These are phyloP conservation scores for Hypoxylon sp. DNA, from an alignment of 2,329 filamentous ascomycete genomes.

Conservation along the genomic window DNA sequence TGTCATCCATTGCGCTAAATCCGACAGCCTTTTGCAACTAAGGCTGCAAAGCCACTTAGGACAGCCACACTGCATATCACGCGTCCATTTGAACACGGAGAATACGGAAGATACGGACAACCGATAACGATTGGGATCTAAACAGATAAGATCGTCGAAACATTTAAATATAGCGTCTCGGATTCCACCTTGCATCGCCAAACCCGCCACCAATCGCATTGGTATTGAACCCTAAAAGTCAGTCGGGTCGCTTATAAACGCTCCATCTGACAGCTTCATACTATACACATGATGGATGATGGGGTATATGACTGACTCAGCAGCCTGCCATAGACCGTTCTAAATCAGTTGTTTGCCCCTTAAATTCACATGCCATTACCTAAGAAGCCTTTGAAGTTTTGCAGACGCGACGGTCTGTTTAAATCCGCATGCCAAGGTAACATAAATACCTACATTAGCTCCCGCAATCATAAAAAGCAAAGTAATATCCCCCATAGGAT, in stretches of 20 bases:
- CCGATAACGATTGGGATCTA: conserved; percentile 10
- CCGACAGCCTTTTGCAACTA: conserved; percentile 7
- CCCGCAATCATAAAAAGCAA: no score
- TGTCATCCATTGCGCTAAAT: conserved; percentile 1
- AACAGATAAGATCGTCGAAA: neutral
- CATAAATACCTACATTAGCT: neutral
- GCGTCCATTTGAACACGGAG: neutral
- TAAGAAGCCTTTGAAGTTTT: neutral
- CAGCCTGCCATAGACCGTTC: no score
- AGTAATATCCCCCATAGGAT: neutral
- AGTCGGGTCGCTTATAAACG: no score
- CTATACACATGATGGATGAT: neutral
- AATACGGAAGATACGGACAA: neutral
- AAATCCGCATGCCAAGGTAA: no score
- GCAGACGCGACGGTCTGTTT: neutral
- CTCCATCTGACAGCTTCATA: neutral
- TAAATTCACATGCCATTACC: neutral
- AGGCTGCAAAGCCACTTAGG: conserved; percentile 17
- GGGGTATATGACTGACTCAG: no score
- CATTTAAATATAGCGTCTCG: conserved; percentile 1
- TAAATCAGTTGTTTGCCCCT: no score
- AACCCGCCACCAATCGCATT: neutral
- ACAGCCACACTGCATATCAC: conserved; percentile 5
- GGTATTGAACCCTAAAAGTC: neutral
- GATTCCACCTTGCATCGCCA: neutral